Evolutionary conservation across 2,329 filamentous ascomycete species (phyloP), one percentile per base, ranked within the genome.

Genomic region (Aspergillus chevalieri): DNA sequence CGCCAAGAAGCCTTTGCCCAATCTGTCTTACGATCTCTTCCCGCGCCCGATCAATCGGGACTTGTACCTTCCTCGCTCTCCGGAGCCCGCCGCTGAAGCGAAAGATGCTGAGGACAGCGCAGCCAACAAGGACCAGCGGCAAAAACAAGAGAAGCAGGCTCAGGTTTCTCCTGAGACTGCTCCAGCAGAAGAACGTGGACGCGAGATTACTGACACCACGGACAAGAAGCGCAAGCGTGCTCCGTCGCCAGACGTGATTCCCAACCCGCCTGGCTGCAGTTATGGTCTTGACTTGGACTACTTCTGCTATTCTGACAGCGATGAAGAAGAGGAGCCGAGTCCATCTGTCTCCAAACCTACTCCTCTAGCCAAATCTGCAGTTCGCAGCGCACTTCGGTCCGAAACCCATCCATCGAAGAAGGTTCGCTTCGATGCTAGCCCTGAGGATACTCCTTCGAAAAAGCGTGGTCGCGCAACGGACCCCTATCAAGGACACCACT

Each of bases 281-380:
- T 74, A 72, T 58, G 71, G 72, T 9, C 55, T 74, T 57, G 58
- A 71, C 45, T 52, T 65, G 22, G 61, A 66, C 15, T 74, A 70
- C 45, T 72, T 72, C 51, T 58, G 49, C 36, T 65, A 66, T 42
- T 63, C 59, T 30, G 63, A 66, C 15, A 61, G 61, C 17, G 68
- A 69, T 28, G 59, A 62, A 38, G 64, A 64, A 33, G 43, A 47
- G 34, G 57, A 58, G 21, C 42, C 41, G 12, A 22, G 47, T 15
- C 24, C 41, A 22, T 47, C 54, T 42, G 51, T 52, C 34, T 46
- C 47, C 36, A 54, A 54, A 39, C 12, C 43, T 19, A 51, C 46
- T 30, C 19, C 30, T 42, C 42, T 49, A 12, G 44, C 47, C 6
- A 59, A 56, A 34, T 44, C 48, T 26, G 44, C 50, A n/a, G 47